Conservation (phyloP, 2,329 filamentous ascomycete genomes). For the Aspergillus brunneoviolaceus region DNA sequence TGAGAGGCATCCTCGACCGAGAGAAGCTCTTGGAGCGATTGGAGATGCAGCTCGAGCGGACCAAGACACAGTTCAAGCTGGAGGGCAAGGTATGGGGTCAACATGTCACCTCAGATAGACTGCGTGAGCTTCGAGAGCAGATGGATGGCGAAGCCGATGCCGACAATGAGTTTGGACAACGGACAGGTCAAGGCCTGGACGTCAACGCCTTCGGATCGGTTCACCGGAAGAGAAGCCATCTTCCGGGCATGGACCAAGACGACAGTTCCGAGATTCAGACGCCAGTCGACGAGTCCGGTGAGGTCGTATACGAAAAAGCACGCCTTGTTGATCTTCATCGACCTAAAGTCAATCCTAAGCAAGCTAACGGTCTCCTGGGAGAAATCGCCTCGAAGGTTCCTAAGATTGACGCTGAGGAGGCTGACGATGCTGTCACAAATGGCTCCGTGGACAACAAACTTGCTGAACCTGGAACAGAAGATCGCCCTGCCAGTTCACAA, state of each 20-base stretch:
- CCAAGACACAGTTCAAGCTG: slow-evolving; percentile 96
- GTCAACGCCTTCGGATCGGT: slow-evolving; percentile 74
- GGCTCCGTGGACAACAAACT: slow-evolving; percentile 61
- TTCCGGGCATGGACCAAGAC: slow-evolving; percentile 38
- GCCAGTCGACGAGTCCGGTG: slow-evolving; percentile 55
- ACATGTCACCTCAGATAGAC: slow-evolving; percentile 82
- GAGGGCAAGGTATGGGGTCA: slow-evolving; percentile 91
- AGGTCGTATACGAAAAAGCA: slow-evolving; percentile 73
- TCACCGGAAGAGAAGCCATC: slow-evolving; percentile 54
- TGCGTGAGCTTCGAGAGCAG: slow-evolving; percentile 87
- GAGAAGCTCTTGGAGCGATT: slow-evolving; percentile 89
- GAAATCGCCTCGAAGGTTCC: slow-evolving; percentile 75
- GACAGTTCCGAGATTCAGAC: slow-evolving; percentile 38
- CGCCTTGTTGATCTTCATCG: slow-evolving; percentile 71
- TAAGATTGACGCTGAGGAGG: slow-evolving; percentile 60
- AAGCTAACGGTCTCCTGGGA: slow-evolving; percentile 66
- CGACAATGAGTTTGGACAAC: slow-evolving; percentile 48
- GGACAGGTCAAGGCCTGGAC: slow-evolving; percentile 57
- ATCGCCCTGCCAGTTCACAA: slow-evolving; percentile 52
- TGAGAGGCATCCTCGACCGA: slow-evolving; percentile 90
- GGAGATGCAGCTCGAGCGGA: slow-evolving; percentile 91
- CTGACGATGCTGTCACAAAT: slow-evolving; percentile 16
- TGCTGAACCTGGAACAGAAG: slow-evolving; percentile 59
- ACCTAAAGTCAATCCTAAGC: slow-evolving; percentile 61
- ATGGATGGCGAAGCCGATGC: slow-evolving; percentile 72